A percentile compares a stretch with the other conserved stretches of the same genome.
phyloP scores from a whole-genome alignment of 108 stramenopile genomes.

The Aurantiochytrium sp. region DNA sequence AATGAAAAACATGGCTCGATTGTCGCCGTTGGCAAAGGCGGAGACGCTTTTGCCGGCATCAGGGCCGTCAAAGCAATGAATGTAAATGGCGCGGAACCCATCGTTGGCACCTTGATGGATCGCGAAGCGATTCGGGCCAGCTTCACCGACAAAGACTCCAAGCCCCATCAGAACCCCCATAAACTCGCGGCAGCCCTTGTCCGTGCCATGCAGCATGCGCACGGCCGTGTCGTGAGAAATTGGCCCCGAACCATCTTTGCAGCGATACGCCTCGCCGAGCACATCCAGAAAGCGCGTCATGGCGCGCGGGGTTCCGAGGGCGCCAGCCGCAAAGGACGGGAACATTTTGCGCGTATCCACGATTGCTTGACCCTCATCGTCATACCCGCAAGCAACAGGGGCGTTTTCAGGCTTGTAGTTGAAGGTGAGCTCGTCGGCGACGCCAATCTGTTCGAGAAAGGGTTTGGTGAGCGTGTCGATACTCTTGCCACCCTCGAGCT shows the following conservation, averaged over 20 bases:
- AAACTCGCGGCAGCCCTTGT: conserved; percentile 10
- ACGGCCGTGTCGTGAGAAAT: neutral
- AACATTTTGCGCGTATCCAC: neutral
- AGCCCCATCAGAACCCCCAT: conserved; percentile 20
- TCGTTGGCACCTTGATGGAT: conserved; percentile 31
- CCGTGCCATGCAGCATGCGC: neutral
- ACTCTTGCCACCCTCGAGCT: neutral
- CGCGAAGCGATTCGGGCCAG: conserved; percentile 15
- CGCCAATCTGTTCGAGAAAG: neutral
- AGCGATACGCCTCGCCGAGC: neutral
- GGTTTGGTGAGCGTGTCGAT: neutral
- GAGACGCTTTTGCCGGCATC: neutral
- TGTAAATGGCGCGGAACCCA: conserved; percentile 21
- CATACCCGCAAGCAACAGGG: neutral
- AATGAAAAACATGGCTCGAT: conserved; percentile 18
- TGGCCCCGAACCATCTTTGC: neutral
- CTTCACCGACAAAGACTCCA: conserved; percentile 19
- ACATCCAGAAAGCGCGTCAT: neutral
- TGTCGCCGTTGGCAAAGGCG: conserved; percentile 23
- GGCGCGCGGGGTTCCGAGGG: neutral
- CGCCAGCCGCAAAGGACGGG: conserved; percentile 27
- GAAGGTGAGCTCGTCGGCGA: neutral
- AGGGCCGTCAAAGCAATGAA: conserved; percentile 28
- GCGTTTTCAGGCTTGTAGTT: neutral
- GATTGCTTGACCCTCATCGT: neutral